Conservation (phyloP, 495 filamentous ascomycete species). For the Letharia columbiana region DNA sequence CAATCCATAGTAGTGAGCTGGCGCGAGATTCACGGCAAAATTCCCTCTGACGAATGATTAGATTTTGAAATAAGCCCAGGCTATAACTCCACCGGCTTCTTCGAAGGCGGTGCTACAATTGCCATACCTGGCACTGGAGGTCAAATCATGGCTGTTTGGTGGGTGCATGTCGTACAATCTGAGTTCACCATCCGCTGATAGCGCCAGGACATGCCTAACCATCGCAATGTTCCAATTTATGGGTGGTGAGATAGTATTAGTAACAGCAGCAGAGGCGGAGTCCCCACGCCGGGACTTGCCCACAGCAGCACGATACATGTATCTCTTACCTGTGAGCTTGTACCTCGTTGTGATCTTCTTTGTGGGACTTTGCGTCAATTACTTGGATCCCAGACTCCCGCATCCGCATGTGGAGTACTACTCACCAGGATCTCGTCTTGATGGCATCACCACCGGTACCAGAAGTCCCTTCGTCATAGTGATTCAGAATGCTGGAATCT, state of each 20-base stretch:
- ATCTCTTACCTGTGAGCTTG: constrained; percentile 25
- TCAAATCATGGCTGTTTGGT: constrained; percentile 28
- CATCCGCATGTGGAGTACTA: constrained; percentile 23
- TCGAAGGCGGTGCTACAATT: constrained; percentile 1
- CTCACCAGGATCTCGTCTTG: constrained; percentile 15
- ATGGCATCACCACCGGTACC: constrained; percentile 20
- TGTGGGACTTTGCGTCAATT: constrained; percentile 30
- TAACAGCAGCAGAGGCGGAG: constrained; percentile 36
- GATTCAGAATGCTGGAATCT: constrained; percentile 22
- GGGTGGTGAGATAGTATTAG: constrained; percentile 38
- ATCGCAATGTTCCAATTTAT: constrained; percentile 38
- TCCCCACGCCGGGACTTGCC: constrained; percentile 27
- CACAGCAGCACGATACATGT: constrained; percentile 27
- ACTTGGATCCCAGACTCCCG: constrained; percentile 27
- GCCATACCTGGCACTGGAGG: constrained; percentile 24
- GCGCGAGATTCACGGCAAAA: background rate
- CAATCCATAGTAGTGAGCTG: constrained; percentile 11
- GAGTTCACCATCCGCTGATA: background rate
- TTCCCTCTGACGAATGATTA: background rate
- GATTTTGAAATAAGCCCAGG: constrained; percentile 23
- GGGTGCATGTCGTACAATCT: background rate
- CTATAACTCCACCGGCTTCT: constrained; percentile 25
- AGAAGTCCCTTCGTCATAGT: constrained; percentile 32
- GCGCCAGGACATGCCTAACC: constrained; percentile 32
- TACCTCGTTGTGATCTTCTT: constrained; percentile 29